Base-by-base conservation (phyloP, 1,284 basidiomycete species). In the Bjerkandera adusta region DNA sequence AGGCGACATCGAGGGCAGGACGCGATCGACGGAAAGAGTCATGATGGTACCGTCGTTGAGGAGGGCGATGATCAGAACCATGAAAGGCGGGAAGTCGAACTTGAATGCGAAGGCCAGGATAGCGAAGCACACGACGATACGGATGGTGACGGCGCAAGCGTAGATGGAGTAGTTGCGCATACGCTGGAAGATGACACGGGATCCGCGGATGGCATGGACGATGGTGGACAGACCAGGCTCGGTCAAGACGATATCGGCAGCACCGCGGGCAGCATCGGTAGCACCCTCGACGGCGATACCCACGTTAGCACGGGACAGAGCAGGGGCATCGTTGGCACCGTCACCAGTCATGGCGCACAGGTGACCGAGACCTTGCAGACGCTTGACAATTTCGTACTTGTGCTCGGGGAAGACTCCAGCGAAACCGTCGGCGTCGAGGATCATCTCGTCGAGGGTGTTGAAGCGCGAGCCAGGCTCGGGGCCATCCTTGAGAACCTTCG, bases 1-100 rank as follows among this genome's bases (percentile, higher is more conserved):
- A 4, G 92, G 92, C 26, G 88, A 87, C 69, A 77, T 87, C 42
- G 91, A 94, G 39, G 95, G 95, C 62, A 97, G 72, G 54, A 97
- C 95, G 70, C 95, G 92, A 70, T 98, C 95, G 51, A 97, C 89
- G 24, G 93, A 97, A 56, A 98, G 80, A 10, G 95, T 98, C 94
- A 98, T 97, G 80, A 98, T 96, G 58, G 95, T 97, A 70, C 95
- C 95, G 67, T 97, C 95, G 72, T 98, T 98, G 59, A 97, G 76
- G 44, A 97, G 79, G 51, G 95, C 94, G 58, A 98, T 96, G 70
- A 98, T 91, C 68, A 97, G 88, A 56, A 98, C 85, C 95, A 98
- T 97, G 85, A 98, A 98, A 13, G 95, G 93, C 61, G 95, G 95
- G 91, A 98, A 98, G 71, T 96, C 89, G 70, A 94, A 93, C 76